These are phyloP conservation scores for Stramenopiles sp. DNA, from an alignment of 352 stramenopile genomes.

Conservation along the genomic window DNA sequence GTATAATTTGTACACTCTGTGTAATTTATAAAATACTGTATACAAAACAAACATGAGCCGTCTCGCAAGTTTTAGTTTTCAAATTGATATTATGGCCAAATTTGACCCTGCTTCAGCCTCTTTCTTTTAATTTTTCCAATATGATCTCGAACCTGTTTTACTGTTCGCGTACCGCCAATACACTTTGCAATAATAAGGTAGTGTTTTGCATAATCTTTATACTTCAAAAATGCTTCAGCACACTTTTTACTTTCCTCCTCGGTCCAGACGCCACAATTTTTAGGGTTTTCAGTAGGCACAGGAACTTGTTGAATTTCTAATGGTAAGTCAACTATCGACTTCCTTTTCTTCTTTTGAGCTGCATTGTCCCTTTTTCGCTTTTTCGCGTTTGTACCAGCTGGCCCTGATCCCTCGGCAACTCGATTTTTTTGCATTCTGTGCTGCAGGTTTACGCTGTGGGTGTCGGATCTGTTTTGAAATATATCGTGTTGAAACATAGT, in stretches of 20 bases:
- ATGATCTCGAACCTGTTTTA: constrained; percentile 9
- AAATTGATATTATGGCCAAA: too few species aligned
- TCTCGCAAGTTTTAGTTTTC: too few species aligned
- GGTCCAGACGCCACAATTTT: neutral
- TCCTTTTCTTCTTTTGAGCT: neutral
- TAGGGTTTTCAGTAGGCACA: neutral
- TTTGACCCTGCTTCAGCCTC: too few species aligned
- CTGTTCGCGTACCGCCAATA: neutral
- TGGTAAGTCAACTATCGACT: neutral
- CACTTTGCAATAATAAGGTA: constrained; percentile 6
- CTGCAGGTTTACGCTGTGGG: neutral
- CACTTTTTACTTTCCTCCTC: constrained; percentile 1
- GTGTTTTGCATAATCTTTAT: neutral
- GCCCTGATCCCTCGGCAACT: neutral
- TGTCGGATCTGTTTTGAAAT: neutral
- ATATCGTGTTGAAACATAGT: constrained; percentile 11
- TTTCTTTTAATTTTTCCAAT: constrained; percentile 8
- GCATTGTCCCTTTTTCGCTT: neutral
- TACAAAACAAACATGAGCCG: too few species aligned
- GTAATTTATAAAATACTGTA: too few species aligned
- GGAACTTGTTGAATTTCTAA: neutral
- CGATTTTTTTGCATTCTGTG: neutral
- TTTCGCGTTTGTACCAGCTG: neutral
- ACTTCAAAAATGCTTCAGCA: neutral
- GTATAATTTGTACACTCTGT: too few species aligned